These are phyloP conservation scores for Aspergillus alliaceus DNA, from an alignment of 2,329 filamentous ascomycete species.

Conservation along the genomic window DNA sequence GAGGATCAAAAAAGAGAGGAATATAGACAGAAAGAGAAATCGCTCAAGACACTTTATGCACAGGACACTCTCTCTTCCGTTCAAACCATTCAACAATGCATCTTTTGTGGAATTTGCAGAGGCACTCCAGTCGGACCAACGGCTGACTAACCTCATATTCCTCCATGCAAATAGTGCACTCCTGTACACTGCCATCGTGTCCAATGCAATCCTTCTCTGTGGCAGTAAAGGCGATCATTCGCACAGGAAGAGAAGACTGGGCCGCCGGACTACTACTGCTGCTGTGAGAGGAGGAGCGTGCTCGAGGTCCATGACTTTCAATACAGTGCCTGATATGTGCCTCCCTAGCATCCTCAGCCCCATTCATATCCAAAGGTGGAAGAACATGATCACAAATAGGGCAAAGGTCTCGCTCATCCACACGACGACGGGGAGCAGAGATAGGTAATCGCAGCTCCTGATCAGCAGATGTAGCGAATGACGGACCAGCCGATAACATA, in stretches of 20 bases:
- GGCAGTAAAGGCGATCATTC: slow-evolving; percentile 53
- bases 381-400: slow-evolving; percentile 46
- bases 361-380: slow-evolving; percentile 37
- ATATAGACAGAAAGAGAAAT: neutral
- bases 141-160: slow-evolving; percentile 62
- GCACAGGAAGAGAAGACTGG: slow-evolving; percentile 26
- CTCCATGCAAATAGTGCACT: slow-evolving; percentile 66
- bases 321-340: slow-evolving; percentile 48
- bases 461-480: neutral
- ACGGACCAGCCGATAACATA: slow-evolving; percentile 1
- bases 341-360: slow-evolving; percentile 44
- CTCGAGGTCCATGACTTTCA: slow-evolving; percentile 30
- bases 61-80: slow-evolving; percentile 59
- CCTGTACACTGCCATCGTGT: slow-evolving; percentile 52
- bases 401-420: slow-evolving; percentile 47
- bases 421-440: slow-evolving; percentile 18
- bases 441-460: neutral
- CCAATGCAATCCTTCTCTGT: slow-evolving; percentile 65
- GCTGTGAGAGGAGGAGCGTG: slow-evolving; percentile 18
- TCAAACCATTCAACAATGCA: slow-evolving; percentile 64
- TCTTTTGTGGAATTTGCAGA: slow-evolving; percentile 63
- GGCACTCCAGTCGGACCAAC: slow-evolving; percentile 61
- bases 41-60: slow-evolving; percentile 51
- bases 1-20: neutral
- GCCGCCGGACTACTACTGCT: slow-evolving; percentile 20